These are phyloP conservation scores for Aspergillus hiratsukae DNA, from an alignment of 2,329 filamentous ascomycete genomes.

Conservation along the genomic window DNA sequence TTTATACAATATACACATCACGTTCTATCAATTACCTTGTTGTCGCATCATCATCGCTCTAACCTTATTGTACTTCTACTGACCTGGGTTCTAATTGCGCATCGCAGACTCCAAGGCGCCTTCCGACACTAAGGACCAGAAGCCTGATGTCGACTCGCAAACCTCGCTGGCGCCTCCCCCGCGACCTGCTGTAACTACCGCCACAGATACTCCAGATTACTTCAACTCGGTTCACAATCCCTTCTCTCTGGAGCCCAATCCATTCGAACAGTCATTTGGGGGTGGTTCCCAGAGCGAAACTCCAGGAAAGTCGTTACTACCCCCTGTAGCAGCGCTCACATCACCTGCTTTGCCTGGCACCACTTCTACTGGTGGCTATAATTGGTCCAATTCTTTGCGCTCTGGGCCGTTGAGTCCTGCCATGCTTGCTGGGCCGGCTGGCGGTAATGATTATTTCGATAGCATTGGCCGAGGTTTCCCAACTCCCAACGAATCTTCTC, in stretches of 20 bases:
- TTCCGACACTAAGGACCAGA: conserved; percentile 32
- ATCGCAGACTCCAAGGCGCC: conserved; percentile 27
- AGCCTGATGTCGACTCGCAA: conserved; percentile 52
- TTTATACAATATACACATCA: conserved; percentile 15
- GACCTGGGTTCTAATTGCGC: conserved; percentile 11
- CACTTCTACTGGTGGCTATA: conserved; percentile 64
- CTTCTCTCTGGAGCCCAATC: conserved; percentile 74
- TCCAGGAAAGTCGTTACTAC: conserved; percentile 75
- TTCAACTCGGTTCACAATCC: conserved; percentile 57
- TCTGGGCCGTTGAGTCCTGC: conserved; percentile 93
- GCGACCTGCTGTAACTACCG: conserved; percentile 50
- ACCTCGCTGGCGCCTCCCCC: conserved; percentile 68
- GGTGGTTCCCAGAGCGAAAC: conserved; percentile 59
- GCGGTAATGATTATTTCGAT: conserved; percentile 81
- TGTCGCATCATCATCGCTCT: conserved; percentile 1
- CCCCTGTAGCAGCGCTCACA: conserved; percentile 83
- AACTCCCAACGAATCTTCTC: conserved; percentile 92
- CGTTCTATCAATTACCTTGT: conserved; percentile 12
- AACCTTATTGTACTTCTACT: conserved; percentile 15
- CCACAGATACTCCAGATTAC: conserved; percentile 61
- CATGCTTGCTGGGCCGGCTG: conserved; percentile 81
- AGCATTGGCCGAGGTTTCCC: conserved; percentile 79
- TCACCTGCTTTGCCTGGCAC: conserved; percentile 80
- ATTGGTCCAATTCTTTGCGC: conserved; percentile 82
- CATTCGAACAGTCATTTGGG: conserved; percentile 91